phyloP scores from a whole-genome alignment of 2,329 filamentous ascomycete species.

The Aspergillus latus region DNA sequence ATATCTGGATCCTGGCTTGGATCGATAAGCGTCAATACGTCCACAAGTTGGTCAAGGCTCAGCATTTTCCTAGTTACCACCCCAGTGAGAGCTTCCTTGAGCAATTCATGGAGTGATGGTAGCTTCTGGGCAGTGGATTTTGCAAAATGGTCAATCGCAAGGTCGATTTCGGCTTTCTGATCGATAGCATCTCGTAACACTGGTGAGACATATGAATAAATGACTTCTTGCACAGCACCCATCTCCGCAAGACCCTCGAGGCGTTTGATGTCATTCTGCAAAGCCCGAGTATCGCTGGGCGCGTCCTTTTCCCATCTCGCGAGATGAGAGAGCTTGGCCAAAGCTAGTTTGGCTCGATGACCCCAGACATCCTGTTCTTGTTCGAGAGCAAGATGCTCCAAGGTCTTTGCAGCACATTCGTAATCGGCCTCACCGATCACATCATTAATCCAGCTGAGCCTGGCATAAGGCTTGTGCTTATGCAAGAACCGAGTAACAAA shows the following conservation, averaged over 20 bases:
- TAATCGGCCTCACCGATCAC: constrained; percentile 75
- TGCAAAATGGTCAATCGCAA: constrained; percentile 69
- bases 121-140: constrained; percentile 56
- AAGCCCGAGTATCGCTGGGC: constrained; percentile 31
- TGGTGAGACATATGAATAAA: constrained; percentile 70
- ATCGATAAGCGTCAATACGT: constrained; percentile 74
- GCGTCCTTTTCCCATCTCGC: constrained; percentile 54
- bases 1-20: constrained; percentile 46
- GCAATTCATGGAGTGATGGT: constrained; percentile 67
- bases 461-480: constrained; percentile 67
- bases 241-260: constrained; percentile 66
- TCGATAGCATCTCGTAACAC: constrained; percentile 74
- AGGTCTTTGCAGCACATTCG: constrained; percentile 66
- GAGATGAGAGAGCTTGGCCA: constrained; percentile 78
- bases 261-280: constrained; percentile 49
- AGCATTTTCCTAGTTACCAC: constrained; percentile 72
- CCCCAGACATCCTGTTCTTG: constrained; percentile 83
- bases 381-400: constrained; percentile 67
- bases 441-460: constrained; percentile 94
- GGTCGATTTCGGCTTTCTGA: constrained; percentile 70
- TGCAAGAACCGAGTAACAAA: constrained; percentile 78
- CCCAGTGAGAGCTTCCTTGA: constrained; percentile 68
- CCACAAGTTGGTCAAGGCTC: constrained; percentile 53
- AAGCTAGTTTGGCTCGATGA: constrained; percentile 87
- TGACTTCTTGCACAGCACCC: constrained; percentile 73